phyloP scores from a whole-genome alignment of 208 protist genomes.

The Trichomonas vaginalis region DNA sequence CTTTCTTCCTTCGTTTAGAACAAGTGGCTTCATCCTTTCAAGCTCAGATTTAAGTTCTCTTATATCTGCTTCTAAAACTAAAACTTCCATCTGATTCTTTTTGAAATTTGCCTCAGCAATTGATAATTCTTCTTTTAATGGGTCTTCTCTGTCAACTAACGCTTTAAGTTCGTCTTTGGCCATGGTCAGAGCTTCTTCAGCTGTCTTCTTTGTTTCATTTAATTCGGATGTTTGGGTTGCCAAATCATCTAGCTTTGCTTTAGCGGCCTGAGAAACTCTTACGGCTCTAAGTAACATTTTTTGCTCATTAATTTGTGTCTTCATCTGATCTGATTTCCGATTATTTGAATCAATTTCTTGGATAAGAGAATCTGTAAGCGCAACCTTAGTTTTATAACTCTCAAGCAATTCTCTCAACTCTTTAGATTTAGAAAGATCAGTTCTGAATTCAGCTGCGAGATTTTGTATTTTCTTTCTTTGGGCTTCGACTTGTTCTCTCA shows the following conservation, averaged over 20 bases:
- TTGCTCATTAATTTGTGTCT: background rate
- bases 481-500: background rate
- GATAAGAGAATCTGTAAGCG: background rate
- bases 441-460: background rate
- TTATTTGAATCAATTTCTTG: background rate
- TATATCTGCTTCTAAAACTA: background rate
- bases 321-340: background rate
- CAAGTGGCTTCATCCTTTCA: background rate
- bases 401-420: background rate
- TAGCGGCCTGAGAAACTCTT: background rate
- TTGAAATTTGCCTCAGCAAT: background rate
- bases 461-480: slow-evolving; percentile 3
- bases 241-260: background rate
- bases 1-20: background rate
- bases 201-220: background rate
- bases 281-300: background rate
- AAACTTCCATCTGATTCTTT: slow-evolving; percentile 3
- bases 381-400: background rate
- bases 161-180: background rate
- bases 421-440: background rate
- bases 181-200: background rate
- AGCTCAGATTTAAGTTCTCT: background rate
- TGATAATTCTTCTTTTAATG: background rate
- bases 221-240: background rate
- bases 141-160: background rate